phyloP scores from a whole-genome alignment of 495 filamentous ascomycete genomes.

The Lasiosphaeria hispida region DNA sequence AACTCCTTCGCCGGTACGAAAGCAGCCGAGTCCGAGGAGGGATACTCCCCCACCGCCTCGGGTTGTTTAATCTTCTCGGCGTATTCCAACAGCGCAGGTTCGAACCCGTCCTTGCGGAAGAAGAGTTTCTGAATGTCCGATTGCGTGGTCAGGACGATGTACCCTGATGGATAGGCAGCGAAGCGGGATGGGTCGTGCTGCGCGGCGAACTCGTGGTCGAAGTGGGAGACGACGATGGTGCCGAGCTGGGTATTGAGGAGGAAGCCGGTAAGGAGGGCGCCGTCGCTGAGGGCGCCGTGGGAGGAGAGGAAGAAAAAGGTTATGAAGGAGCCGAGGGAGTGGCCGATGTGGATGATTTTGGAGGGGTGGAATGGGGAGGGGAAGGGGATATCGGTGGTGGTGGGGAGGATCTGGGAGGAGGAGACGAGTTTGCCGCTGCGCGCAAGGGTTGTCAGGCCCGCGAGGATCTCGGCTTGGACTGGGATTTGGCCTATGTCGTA shows the following conservation, averaged over 20 bases:
- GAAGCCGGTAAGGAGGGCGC: slow-evolving; percentile 55
- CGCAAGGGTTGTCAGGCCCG: slow-evolving; percentile 45
- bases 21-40: slow-evolving; percentile 26
- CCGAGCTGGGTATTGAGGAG: slow-evolving; percentile 38
- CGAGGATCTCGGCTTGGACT: slow-evolving; percentile 50
- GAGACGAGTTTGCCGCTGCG: slow-evolving; percentile 28
- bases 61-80: slow-evolving; percentile 40
- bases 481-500: slow-evolving; percentile 50
- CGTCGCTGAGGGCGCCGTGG: slow-evolving; percentile 51
- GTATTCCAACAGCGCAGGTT: slow-evolving; percentile 15
- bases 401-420: slow-evolving; percentile 1
- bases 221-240: slow-evolving; percentile 31
- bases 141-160: slow-evolving; percentile 41
- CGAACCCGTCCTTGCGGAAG: slow-evolving; percentile 19
- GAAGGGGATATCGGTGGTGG: slow-evolving; percentile 6
- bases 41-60: slow-evolving; percentile 42
- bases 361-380: slow-evolving; percentile 24
- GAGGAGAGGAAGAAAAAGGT: slow-evolving; percentile 41
- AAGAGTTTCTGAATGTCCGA: slow-evolving; percentile 25
- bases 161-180: slow-evolving; percentile 38
- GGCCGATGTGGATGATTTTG: slow-evolving; percentile 55
- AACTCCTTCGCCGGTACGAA: slow-evolving; percentile 26
- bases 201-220: slow-evolving; percentile 44
- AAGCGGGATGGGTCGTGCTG: slow-evolving; percentile 43
- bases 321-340: slow-evolving; percentile 47